These are phyloP conservation scores for Tremella mesenterica DNA, from an alignment of 768 basidiomycete genomes.

Conservation along the genomic window DNA sequence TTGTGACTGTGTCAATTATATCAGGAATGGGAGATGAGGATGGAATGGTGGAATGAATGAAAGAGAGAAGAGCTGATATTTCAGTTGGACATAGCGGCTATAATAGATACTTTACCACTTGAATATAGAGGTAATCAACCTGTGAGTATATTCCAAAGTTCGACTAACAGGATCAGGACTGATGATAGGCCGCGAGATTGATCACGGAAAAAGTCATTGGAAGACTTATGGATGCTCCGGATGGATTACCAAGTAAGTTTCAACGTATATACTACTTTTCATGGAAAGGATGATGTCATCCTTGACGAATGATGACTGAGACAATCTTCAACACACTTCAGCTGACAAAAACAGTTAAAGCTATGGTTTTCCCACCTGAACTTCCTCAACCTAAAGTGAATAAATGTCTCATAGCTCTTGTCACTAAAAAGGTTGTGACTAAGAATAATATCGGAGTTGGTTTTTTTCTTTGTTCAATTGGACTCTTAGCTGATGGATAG, in stretches of 20 bases:
- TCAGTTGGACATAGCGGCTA: constrained; percentile 52
- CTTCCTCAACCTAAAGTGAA: constrained; percentile 85
- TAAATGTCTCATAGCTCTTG: constrained; percentile 84
- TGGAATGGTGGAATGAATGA: not conserved
- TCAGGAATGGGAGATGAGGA: not conserved
- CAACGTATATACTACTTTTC: not conserved
- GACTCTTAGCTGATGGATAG: constrained; percentile 6
- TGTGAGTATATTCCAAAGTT: constrained; percentile 50
- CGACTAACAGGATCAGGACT: not conserved
- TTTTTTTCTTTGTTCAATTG: not conserved
- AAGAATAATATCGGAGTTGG: constrained; percentile 48
- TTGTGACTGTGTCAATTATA: not conserved
- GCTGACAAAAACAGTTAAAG: constrained; percentile 53
- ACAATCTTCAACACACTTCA: too few species aligned
- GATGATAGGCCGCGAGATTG: constrained; percentile 18
- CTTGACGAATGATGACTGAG: too few species aligned
- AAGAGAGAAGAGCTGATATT: not conserved
- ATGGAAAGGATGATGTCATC: too few species aligned
- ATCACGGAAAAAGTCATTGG: constrained; percentile 63
- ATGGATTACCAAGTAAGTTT: constrained; percentile 48
- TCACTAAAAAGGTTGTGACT: constrained; percentile 70
- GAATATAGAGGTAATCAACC: constrained; percentile 86
- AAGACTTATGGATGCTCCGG: constrained; percentile 59
- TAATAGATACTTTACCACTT: constrained; percentile 67
- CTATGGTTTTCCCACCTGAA: constrained; percentile 68